phyloP scores from a whole-genome alignment of 108 stramenopile species.

The Nitzschia sp. region DNA sequence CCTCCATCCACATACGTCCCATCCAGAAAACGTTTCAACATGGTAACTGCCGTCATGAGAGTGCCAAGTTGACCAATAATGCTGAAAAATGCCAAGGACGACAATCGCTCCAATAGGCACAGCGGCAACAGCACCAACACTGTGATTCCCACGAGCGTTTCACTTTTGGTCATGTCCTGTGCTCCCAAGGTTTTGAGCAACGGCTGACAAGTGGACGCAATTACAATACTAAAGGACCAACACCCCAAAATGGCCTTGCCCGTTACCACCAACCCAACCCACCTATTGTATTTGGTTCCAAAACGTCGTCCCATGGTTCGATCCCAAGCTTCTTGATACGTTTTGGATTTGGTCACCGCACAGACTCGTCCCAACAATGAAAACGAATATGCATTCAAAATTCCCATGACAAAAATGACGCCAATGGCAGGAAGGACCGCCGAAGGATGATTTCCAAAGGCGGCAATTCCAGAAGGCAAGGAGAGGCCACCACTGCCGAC shows the following conservation, averaged over 20 bases:
- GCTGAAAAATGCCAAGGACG: constrained; percentile 80
- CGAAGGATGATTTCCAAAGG: constrained; percentile 79
- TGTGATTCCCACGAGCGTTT: constrained; percentile 57
- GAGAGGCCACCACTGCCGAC: constrained; percentile 90
- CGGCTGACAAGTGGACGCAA: constrained; percentile 75
- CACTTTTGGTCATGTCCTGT: constrained; percentile 35
- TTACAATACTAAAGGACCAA: constrained; percentile 87
- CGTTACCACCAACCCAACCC: constrained; percentile 70
- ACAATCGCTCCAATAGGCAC: constrained; percentile 80
- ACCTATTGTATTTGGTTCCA: constrained; percentile 65
- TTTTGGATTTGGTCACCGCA: constrained; percentile 34
- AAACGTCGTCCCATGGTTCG: constrained; percentile 47
- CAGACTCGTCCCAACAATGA: constrained; percentile 82
- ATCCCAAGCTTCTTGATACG: constrained; percentile 32
- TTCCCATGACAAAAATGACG: constrained; percentile 75
- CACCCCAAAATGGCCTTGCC: constrained; percentile 13
- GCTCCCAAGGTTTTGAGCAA: constrained; percentile 31
- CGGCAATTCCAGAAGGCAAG: constrained; percentile 88
- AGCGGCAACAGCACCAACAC: constrained; percentile 82
- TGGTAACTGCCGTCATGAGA: constrained; percentile 73
- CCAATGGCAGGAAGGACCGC: constrained; percentile 79
- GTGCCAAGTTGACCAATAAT: constrained; percentile 79
- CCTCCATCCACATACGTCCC: constrained; percentile 68
- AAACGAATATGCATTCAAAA: constrained; percentile 85
- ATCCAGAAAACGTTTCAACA: constrained; percentile 67